Evolutionary conservation across 768 basidiomycete species (phyloP), one percentile per base, ranked within the genome.

Genomic region (Tricholoma bakamatsutake): DNA sequence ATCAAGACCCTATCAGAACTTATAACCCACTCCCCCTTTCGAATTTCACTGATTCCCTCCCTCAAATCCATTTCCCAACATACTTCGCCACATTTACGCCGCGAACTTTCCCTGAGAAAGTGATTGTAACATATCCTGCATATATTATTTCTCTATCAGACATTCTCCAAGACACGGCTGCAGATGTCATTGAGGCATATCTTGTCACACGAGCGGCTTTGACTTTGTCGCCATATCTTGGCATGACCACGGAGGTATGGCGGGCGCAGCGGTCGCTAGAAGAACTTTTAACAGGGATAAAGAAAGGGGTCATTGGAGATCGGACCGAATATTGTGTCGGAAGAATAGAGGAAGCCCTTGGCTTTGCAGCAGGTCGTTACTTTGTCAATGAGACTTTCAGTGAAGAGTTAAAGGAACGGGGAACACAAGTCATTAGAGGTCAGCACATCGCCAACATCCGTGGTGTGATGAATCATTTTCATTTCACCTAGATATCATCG

Each of bases 81-180:
- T 99, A 97, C 70, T 85, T 98, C 56, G 81, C 96, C 0, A 76
- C 90, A 0, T 95, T 92, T 66, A 81, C 88, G 0, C 87, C 92
- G 18, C 83, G 92, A 31, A 74, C 76, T 40, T 92, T 83, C 73
- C 91, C 90, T 1, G 73, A 78, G 18, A 80, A 81, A 42, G 83
- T 96, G 57, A 86, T 98, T 63, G 73, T 97, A 58, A 90, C 90
- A 2, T 84, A 90, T 62, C 92, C 93, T 9, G 76, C 84, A 0
- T 99, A 91, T 70, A 76, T 87, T 4, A 66, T 70, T 15, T 81
- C 84, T 4, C 75, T 98, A 11, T 80, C 84, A 7, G 64, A 77
- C 37, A 84, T 98, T 56, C 73, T 99, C 24, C 76, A 82, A 37
- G 72, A 76, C 9, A 90, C 91, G 0, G 69, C 81, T 2, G 71